Evolutionary conservation across 2,329 filamentous ascomycete species (phyloP), one percentile per base, ranked within the genome.

Genomic region (Diaporthe caulivora): DNA sequence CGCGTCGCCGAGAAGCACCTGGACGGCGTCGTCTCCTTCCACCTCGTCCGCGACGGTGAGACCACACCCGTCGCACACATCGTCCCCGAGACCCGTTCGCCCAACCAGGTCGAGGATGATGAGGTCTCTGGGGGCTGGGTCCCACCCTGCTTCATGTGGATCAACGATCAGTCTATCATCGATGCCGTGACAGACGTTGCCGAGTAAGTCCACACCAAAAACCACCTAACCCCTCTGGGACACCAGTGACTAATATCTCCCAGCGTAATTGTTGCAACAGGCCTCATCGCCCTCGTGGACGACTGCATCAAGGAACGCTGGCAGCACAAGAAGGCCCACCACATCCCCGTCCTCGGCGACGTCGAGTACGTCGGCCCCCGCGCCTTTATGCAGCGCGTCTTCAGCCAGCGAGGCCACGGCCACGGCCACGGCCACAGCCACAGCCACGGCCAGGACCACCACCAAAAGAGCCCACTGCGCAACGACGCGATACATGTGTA

Each of bases 231-330:
- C 54, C 55, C 42, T 57, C 5, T 62, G 40, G 74, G 72, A 77
- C 34, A 17, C 5, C 15, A 21, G 5, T 81, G 77, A 82, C 78
- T 80, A 77, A 78, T 75, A 68, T 68, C 75, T 40, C 62, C 53
- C 77, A 97, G 95, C 82, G 92, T 97, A 76, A 92, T 98, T 76
- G 89, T 98, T 76, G 91, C 95, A 60, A 97, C 95, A n/a, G 96
- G 96, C 31, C 89, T 98, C 77, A 92, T 97, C 78, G 91, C 94
- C 10, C 90, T 98, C 57, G 93, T 97, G 68, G 96, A 98, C 80
- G 95, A 98, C 84, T 94, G 92, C 84, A 98, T 98, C 86, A 94
- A 94, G 83, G 88, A 91, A 75, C 91, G 90, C 73, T 97, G 94
- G 90, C 91, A 86, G 77, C 82, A 82, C 51, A 86, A 85, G 79